Base-by-base conservation (phyloP, 805 yeast species). In the Wickerhamiella sergipiensis region DNA sequence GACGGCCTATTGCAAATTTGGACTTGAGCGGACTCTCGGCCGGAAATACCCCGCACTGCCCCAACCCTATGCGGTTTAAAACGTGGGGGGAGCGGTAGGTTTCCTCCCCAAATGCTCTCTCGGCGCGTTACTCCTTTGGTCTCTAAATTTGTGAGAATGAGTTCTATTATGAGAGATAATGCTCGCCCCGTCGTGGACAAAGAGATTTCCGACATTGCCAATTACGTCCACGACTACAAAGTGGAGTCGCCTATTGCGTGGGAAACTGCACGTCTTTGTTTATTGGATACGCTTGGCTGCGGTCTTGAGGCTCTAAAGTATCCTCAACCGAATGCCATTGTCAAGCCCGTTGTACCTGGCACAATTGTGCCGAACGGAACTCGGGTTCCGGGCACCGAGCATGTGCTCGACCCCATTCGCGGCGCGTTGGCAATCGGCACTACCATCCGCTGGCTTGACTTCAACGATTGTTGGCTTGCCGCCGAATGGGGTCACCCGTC, bases 401-500 rank as follows among this genome's bases (percentile, higher is more conserved):
- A 71, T 56, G 70, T 67, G 52, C 62, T 74, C 57, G 81, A 78
- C 60, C 83, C 83, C 17, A 67, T 78, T 43, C 71, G 76, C 51
- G 82, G 77, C 43, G 80, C 81, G 18, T 78, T 78, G 65, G 66
- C 76, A 43, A 74, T 76, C 52, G 81, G 81, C 9, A 73, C 80
- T 19, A 62, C 73, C 52, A 75, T 78, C 57, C 70, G 83, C 52
- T 78, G 82, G 82, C 64, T 78, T 51, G 83, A 78, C 57, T 78
- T 71, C 66, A 78, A 78, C 55, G 82, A 78, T 60, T 78, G 82
- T 63, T 78, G 82, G 82, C 64, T 78, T 42, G 83, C 82, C 47
- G 81, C 80, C n/a, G 82, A 78, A 62, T 78, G 83, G 82, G 83
- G 83, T 3, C 83, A 78, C 62, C 83, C 82, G 22, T 74, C 79